Evolutionary conservation across 164 flowering plant species (phyloP).

Genomic region (Malania oleifera): DNA sequence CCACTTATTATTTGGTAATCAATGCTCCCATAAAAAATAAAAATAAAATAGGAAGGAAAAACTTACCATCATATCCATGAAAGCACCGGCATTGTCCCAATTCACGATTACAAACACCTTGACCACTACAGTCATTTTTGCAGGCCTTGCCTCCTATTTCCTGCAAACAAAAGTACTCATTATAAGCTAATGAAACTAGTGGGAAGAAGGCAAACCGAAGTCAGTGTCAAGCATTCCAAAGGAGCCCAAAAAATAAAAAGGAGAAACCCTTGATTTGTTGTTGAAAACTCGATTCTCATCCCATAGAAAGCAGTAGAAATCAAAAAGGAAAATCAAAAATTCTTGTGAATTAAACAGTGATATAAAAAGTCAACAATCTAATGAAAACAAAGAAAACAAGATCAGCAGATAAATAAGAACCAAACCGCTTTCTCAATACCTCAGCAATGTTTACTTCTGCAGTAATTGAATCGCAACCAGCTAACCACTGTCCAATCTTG

Average conservation of each 20-base stretch:
- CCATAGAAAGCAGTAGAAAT: no score
- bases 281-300: no score
- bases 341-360: background rate
- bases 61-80: slow-evolving; percentile 87
- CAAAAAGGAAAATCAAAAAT: no score
- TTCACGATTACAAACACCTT: slow-evolving; percentile 86
- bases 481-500: slow-evolving; percentile 84
- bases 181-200: background rate
- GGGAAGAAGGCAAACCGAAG: background rate
- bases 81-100: slow-evolving; percentile 90
- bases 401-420: background rate
- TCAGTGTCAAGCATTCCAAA: no score
- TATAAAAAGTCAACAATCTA: background rate
- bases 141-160: slow-evolving; percentile 67
- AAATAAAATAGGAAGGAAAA: background rate
- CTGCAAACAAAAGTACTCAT: slow-evolving; percentile 32
- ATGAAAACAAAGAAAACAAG: background rate
- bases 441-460: slow-evolving; percentile 46
- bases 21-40: no score
- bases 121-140: slow-evolving; percentile 77
- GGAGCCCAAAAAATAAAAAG: no score
- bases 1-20: no score
- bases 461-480: slow-evolving; percentile 58
- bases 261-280: no score
- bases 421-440: slow-evolving; percentile 34